phyloP scores from a whole-genome alignment of 1,139 yeast species.

The Saccharomyces hybrid region DNA sequence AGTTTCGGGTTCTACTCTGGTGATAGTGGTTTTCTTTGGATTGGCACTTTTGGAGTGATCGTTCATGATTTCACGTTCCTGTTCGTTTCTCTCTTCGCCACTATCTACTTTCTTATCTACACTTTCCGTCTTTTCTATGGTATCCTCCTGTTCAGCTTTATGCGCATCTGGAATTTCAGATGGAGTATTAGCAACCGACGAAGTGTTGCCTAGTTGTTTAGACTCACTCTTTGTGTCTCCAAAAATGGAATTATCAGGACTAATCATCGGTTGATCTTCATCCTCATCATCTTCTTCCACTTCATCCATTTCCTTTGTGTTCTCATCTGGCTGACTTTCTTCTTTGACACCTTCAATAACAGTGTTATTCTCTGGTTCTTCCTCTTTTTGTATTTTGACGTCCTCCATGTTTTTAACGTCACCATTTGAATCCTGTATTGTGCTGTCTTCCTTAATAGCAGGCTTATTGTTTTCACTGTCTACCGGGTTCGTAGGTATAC shows the following conservation, averaged over 20 bases:
- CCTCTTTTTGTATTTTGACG: neutral
- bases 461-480: neutral
- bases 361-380: neutral
- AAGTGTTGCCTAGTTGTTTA: neutral
- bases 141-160: neutral
- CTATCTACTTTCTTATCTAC: neutral
- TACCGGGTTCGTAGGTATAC: neutral
- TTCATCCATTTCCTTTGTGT: neutral
- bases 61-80: neutral
- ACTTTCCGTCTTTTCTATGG: neutral
- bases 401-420: neutral
- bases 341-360: neutral
- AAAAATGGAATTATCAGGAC: neutral
- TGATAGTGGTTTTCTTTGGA: neutral
- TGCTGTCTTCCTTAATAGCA: neutral
- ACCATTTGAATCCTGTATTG: neutral
- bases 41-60: neutral
- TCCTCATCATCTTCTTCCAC: neutral
- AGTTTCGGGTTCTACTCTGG: constrained; percentile 4
- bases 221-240: neutral
- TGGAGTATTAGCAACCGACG: neutral
- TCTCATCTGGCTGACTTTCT: neutral
- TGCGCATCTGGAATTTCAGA: neutral
- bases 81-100: neutral
- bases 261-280: constrained; percentile 6